Evolutionary conservation across 2,329 filamentous ascomycete species (phyloP).

Genomic region (Zymoseptoria pseudotritici): DNA sequence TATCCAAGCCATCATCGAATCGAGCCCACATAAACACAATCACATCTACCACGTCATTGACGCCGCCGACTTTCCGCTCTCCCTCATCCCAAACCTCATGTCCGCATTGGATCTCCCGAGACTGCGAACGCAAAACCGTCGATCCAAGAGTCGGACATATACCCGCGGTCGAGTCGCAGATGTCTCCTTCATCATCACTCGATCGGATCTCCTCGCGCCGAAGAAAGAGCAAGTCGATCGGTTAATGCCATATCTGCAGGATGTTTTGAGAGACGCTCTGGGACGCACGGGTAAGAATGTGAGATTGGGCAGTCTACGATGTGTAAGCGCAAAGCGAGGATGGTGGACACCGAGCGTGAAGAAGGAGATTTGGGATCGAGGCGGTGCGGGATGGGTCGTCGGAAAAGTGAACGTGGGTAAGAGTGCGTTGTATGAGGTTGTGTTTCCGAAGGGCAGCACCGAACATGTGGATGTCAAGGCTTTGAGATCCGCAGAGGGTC

Average conservation of each 20-base stretch:
- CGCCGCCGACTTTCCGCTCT: conserved; percentile 94
- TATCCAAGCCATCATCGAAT: conserved; percentile 73
- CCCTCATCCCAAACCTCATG: conserved; percentile 70
- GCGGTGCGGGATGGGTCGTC: conserved; percentile 88
- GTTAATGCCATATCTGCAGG: conserved; percentile 76
- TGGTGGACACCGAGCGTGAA: conserved; percentile 92
- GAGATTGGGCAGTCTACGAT: conserved; percentile 80
- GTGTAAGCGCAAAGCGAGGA: conserved; percentile 74
- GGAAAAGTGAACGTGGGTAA: conserved; percentile 99
- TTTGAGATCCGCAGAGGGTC: not conserved
- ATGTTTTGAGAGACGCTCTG: conserved; percentile 69
- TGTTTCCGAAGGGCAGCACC: conserved; percentile 64
- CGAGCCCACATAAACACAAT: conserved; percentile 84
- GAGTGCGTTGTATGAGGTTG: conserved; percentile 77
- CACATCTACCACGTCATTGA: conserved; percentile 94
- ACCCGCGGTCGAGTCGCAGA: conserved; percentile 62
- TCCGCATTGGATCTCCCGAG: conserved; percentile 63
- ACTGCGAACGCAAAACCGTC: conserved; percentile 71
- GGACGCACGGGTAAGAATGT: conserved; percentile 59
- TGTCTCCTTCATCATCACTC: conserved; percentile 83
- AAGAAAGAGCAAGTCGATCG: conserved; percentile 75
- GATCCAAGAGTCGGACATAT: conserved; percentile 61
- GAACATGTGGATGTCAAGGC: not conserved
- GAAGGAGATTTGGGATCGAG: conserved; percentile 74
- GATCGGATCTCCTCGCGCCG: conserved; percentile 77